These are phyloP conservation scores for Areca catechu DNA, from an alignment of 176 grass and related monocot genomes.

Conservation along the genomic window DNA sequence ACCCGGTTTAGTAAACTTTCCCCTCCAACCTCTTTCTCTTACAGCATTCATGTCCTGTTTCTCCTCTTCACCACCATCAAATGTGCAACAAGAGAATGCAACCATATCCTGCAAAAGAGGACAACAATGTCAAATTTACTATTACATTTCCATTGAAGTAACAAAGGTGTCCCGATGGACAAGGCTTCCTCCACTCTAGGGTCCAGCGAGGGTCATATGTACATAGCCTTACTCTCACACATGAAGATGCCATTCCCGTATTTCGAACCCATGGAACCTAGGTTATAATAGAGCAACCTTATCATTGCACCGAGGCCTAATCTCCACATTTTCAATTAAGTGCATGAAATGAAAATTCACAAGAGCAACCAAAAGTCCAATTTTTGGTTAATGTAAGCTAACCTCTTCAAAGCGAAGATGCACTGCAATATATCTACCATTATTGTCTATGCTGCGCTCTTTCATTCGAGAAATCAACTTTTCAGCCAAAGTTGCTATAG, in stretches of 20 bases:
- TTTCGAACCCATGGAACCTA: too few relatives aligned
- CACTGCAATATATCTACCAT: constrained; percentile 82
- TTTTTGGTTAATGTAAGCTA: constrained; percentile 18
- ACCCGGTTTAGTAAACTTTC: constrained; percentile 89
- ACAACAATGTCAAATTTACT: not conserved
- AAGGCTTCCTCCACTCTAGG: not conserved
- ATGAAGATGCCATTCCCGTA: too few relatives aligned
- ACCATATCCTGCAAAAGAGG: constrained; percentile 89
- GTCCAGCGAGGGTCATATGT: not conserved
- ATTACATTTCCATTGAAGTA: too few relatives aligned
- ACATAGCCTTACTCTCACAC: too few relatives aligned
- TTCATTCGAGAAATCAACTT: constrained; percentile 85
- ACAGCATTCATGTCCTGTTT: constrained; percentile 76
- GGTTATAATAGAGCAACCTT: too few relatives aligned
- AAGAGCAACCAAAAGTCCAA: not conserved
- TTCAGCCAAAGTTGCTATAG: constrained; percentile 57
- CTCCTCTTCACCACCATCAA: constrained; percentile 77
- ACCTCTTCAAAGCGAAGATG: constrained; percentile 99
- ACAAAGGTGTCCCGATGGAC: not conserved
- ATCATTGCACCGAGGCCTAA: too few relatives aligned
- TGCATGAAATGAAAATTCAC: not conserved
- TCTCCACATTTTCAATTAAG: too few relatives aligned
- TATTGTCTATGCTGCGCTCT: constrained; percentile 50
- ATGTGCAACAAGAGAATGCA: constrained; percentile 93
- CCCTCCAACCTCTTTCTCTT: constrained; percentile 94